Conservation (phyloP, 2,329 filamentous ascomycete species). For the Aspergillus unguis region DNA sequence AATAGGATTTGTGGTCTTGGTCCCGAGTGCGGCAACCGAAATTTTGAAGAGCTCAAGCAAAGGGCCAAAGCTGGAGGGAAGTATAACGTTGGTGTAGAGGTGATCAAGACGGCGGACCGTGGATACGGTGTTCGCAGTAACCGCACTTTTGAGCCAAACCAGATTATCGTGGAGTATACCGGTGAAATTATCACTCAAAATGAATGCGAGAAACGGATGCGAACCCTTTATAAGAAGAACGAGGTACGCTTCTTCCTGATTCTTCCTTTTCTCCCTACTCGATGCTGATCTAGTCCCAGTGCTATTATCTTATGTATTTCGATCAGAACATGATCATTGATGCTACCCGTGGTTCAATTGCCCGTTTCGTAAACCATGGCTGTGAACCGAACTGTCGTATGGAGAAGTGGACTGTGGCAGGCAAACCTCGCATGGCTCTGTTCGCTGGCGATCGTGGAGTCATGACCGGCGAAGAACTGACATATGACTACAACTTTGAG, state of each 20-base stretch:
- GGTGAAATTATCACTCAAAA: slow-evolving; percentile 95
- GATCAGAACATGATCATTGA: slow-evolving; percentile 99
- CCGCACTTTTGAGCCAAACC: slow-evolving; percentile 78
- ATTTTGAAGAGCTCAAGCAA: slow-evolving; percentile 74
- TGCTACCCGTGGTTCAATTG: slow-evolving; percentile 91
- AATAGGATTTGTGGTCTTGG: slow-evolving; percentile 80
- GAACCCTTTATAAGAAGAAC: slow-evolving; percentile 87
- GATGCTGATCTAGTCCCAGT: slow-evolving; percentile 51
- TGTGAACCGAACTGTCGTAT: slow-evolving; percentile 95
- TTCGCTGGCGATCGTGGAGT: slow-evolving; percentile 89
- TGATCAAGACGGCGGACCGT: slow-evolving; percentile 82
- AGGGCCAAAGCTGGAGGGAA: slow-evolving; percentile 75
- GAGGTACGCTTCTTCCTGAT: slow-evolving; percentile 57
- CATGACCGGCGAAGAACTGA: slow-evolving; percentile 91
- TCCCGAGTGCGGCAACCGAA: slow-evolving; percentile 78
- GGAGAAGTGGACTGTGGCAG: slow-evolving; percentile 95
- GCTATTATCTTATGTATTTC: slow-evolving; percentile 98
- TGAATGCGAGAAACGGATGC: slow-evolving; percentile 92
- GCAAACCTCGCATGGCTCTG: slow-evolving; percentile 91
- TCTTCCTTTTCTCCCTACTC: background rate
- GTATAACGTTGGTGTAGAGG: slow-evolving; percentile 90
- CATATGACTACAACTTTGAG: slow-evolving; percentile 84
- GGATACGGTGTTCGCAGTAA: slow-evolving; percentile 91
- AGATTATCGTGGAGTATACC: slow-evolving; percentile 98
- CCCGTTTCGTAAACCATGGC: slow-evolving; percentile 96